Conservation (phyloP, 208 protist species). For the Novymonas esmeraldas region DNA sequence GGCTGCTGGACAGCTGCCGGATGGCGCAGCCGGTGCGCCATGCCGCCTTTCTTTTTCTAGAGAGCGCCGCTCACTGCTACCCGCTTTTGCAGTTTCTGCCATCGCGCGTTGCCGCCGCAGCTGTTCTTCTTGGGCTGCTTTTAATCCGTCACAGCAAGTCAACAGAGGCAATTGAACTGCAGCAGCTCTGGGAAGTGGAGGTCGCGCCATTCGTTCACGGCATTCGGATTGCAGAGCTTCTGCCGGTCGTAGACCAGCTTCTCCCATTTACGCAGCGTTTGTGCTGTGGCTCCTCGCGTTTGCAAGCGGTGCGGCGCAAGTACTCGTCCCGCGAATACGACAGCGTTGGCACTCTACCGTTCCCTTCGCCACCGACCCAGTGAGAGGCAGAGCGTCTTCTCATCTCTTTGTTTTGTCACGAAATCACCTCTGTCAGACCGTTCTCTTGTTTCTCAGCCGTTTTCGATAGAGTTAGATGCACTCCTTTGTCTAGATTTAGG, state of each 20-base stretch:
- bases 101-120: slow-evolving; percentile 62
- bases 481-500: slow-evolving; percentile 14
- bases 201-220: slow-evolving; percentile 37
- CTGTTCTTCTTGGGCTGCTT: slow-evolving; percentile 56
- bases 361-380: slow-evolving; percentile 27
- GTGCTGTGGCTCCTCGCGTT: slow-evolving; percentile 49
- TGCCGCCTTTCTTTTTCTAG: slow-evolving; percentile 69
- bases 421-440: no score
- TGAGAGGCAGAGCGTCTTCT: no score
- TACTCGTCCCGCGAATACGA: slow-evolving; percentile 56
- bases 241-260: slow-evolving; percentile 44
- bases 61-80: slow-evolving; percentile 73
- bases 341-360: slow-evolving; percentile 22
- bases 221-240: slow-evolving; percentile 54
- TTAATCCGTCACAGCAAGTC: slow-evolving; percentile 39
- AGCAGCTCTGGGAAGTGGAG: slow-evolving; percentile 50
- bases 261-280: slow-evolving; percentile 60
- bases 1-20: slow-evolving; percentile 40
- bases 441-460: slow-evolving; percentile 1
- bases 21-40: slow-evolving; percentile 33
- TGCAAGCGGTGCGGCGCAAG: slow-evolving; percentile 69
- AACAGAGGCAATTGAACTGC: slow-evolving; percentile 21
- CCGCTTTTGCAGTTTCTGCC: slow-evolving; percentile 62
- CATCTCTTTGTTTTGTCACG: no score
- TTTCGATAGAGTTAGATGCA: slow-evolving; percentile 2